Conservation (phyloP, 495 filamentous ascomycete genomes). For the Podospora conica region DNA sequence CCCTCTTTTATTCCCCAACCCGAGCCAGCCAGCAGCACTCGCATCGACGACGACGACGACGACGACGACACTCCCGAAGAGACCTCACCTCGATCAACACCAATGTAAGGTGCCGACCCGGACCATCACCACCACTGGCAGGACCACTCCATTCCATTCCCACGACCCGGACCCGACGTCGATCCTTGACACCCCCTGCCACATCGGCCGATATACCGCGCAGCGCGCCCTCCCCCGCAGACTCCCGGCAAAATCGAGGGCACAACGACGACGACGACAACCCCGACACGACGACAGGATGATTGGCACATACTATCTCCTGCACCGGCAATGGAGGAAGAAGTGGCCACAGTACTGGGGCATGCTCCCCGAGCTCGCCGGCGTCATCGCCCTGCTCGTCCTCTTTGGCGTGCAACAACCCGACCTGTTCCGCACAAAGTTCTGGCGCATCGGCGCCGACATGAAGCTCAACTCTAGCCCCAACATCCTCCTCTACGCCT, state of each 20-base stretch:
- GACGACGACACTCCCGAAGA: background rate
- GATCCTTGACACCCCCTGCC: background rate
- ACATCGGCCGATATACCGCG: background rate
- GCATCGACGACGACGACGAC: background rate
- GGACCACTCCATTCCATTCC: background rate
- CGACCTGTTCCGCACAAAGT: slow-evolving; percentile 65
- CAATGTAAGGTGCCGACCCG: slow-evolving; percentile 7
- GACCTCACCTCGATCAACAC: background rate
- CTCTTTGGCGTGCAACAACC: slow-evolving; percentile 78
- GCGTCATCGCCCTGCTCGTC: slow-evolving; percentile 64
- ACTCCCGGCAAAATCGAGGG: background rate
- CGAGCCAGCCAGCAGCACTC: background rate
- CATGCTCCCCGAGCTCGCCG: slow-evolving; percentile 61
- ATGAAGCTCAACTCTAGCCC: slow-evolving; percentile 82
- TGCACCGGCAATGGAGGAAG: slow-evolving; percentile 57
- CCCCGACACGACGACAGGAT: slow-evolving; percentile 18
- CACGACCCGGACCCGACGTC: background rate
- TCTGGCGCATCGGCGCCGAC: slow-evolving; percentile 77
- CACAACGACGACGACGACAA: background rate
- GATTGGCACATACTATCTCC: slow-evolving; percentile 33
- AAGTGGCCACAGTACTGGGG: slow-evolving; percentile 58
- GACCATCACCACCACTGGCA: background rate
- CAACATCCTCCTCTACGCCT: slow-evolving; percentile 62
- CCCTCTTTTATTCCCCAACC: slow-evolving; percentile 13
- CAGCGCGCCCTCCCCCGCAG: background rate